Percentiles rank a stretch among this genome's conserved stretches.
These are phyloP conservation scores for Colletotrichum magnum DNA, from an alignment of 2,329 filamentous ascomycete species.

Conservation along the genomic window DNA sequence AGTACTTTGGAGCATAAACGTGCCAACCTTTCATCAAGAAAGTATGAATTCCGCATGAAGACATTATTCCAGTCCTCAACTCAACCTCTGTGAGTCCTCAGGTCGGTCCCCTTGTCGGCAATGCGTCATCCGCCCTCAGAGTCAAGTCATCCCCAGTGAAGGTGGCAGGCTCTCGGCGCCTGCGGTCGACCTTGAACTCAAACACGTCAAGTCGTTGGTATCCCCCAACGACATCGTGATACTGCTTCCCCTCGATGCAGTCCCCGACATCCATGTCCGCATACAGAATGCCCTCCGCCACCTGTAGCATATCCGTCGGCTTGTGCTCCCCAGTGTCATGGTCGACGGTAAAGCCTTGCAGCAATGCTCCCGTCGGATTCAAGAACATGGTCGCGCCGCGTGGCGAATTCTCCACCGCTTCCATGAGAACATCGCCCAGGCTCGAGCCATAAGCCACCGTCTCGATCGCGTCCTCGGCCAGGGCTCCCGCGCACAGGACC, in stretches of 20 bases:
- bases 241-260: constrained; percentile 70
- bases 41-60: no score
- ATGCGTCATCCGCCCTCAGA: no score
- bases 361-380: constrained; percentile 61
- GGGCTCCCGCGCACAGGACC: constrained; percentile 60
- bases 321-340: constrained; percentile 40
- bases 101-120: no score
- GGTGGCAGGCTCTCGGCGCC: constrained; percentile 50
- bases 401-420: constrained; percentile 54
- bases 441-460: constrained; percentile 48
- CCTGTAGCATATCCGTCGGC: constrained; percentile 55
- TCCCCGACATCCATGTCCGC: constrained; percentile 64
- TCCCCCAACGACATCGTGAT: constrained; percentile 68
- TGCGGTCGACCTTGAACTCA: constrained; percentile 62
- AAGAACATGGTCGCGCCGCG: constrained; percentile 65
- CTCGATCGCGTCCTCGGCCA: constrained; percentile 57
- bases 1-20: no score
- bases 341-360: constrained; percentile 55
- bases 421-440: constrained; percentile 46
- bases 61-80: no score
- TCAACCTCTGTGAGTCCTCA: no score
- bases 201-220: constrained; percentile 71
- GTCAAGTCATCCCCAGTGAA: constrained; percentile 40
- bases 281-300: constrained; percentile 64
- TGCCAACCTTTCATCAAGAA: no score